Conservation (phyloP, 1,284 basidiomycete species). For the Ceratobasidium sp. region DNA sequence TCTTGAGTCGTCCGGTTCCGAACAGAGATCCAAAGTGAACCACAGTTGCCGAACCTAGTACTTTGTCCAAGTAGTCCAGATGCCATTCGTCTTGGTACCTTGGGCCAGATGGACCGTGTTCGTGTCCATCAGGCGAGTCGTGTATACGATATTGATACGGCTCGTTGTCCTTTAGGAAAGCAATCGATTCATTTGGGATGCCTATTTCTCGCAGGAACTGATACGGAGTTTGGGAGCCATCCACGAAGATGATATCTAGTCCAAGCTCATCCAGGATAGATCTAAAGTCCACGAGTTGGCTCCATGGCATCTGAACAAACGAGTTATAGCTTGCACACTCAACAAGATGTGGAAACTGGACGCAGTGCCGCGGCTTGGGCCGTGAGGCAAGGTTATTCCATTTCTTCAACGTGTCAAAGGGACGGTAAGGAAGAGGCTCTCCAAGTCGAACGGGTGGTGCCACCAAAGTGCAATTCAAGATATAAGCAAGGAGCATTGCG, state of each 20-base stretch:
- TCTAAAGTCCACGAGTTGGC: conserved; percentile 64
- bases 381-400: conserved; percentile 61
- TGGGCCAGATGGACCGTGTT: conserved; percentile 49
- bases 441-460: conserved; percentile 74
- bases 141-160: conserved; percentile 71
- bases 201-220: conserved; percentile 60
- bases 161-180: conserved; percentile 59
- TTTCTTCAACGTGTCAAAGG: conserved; percentile 63
- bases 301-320: conserved; percentile 70
- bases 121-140: conserved; percentile 55
- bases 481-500: conserved; percentile 68
- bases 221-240: conserved; percentile 59
- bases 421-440: conserved; percentile 65
- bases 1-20: conserved; percentile 67
- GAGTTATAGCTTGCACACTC: conserved; percentile 67
- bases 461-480: conserved; percentile 76
- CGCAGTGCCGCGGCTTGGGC: conserved; percentile 61
- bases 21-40: conserved; percentile 72
- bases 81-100: conserved; percentile 53
- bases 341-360: conserved; percentile 41
- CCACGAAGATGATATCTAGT: conserved; percentile 50
- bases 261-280: conserved; percentile 55
- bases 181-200: conserved; percentile 56
- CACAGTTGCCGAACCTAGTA: conserved; percentile 54
- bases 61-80: conserved; percentile 49